Evolutionary conservation across 805 yeast genomes (phyloP), one percentile per base, ranked within the genome.

Genomic region (Schwanniomyces yamadae): DNA sequence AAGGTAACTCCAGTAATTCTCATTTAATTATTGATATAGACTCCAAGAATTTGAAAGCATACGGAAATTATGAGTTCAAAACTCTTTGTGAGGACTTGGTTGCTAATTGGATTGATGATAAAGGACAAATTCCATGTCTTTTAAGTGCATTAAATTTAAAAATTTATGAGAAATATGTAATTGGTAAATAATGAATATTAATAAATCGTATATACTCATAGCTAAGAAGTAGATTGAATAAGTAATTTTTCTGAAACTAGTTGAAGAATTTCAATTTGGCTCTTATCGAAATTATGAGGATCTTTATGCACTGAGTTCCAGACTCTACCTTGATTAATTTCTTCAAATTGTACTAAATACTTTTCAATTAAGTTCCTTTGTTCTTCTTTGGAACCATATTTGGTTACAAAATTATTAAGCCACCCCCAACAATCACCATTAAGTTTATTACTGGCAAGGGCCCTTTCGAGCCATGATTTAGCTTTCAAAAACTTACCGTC

Each of bases 381-480:
- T 10, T 73, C 79, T 2, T 54, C 61, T 4, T 49, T 52, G 4
- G 56, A 46, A 2, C 71, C 74, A 32, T 60, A 62, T 41, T 68
- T 72, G 14, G 45, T 33, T 28, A 66, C 38, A 42, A 73, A 77
- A 18, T 69, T 65, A 46, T 75, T 77, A 32, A 69, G 50, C 82
- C 88, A 82, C 1, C 78, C 75, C 84, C 95, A 88, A 3, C 72
- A 59, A 57, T 90, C 97, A 4, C 95, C 97, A 51, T 67, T 75
- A n/a, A 59, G 64, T 1, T 64, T 55, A 37, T 80, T 78, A 2
- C 69, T 64, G n/a, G 61, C 65, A 8, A 82, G 53, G 0, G 93
- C 84, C 35, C 84, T 67, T 31, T 82, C 82, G 37, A 88, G 75
- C 88, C 96, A 90, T 10, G 80, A 70, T 37, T 68, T 63, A 0